These are phyloP conservation scores for Hemisphaericaspora nanyangensis DNA, from an alignment of 805 yeast species.

Conservation along the genomic window DNA sequence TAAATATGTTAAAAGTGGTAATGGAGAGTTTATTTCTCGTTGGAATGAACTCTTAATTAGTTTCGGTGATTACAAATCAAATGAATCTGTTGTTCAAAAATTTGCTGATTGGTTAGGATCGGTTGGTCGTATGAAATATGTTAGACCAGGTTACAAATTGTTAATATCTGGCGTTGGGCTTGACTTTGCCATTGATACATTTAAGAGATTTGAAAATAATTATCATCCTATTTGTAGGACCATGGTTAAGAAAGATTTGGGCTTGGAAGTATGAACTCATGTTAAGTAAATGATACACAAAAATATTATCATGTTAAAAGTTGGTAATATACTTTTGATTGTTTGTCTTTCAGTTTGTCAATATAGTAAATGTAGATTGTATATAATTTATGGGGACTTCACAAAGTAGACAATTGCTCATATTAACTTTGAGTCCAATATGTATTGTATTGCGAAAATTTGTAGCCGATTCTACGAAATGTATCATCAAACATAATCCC, in stretches of 20 bases:
- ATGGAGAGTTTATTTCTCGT: conserved; percentile 22
- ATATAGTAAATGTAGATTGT: neutral
- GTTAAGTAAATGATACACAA: conserved; percentile 1
- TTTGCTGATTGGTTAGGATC: conserved; percentile 31
- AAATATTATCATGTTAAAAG: too few species aligned
- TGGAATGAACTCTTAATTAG: conserved; percentile 22
- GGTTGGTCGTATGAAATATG: conserved; percentile 35
- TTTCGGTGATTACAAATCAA: conserved; percentile 14
- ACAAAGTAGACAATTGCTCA: too few species aligned
- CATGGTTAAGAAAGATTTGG: conserved; percentile 22
- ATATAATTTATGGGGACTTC: neutral
- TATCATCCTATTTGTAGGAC: conserved; percentile 33
- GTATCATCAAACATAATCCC: too few species aligned
- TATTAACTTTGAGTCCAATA: too few species aligned
- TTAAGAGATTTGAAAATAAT: conserved; percentile 14
- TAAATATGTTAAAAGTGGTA: conserved; percentile 14
- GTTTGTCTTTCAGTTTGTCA: neutral
- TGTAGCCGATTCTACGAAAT: too few species aligned
- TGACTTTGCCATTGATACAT: conserved; percentile 25
- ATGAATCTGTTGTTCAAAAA: conserved; percentile 13
- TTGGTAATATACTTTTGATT: neutral
- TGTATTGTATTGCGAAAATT: too few species aligned
- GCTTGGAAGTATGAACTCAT: too few species aligned
- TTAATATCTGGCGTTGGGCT: conserved; percentile 18
- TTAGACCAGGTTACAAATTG: conserved; percentile 29